Percentiles rank a stretch among this genome's conserved stretches.
phyloP scores from a whole-genome alignment of 768 basidiomycete genomes.

The Hericium erinaceus region DNA sequence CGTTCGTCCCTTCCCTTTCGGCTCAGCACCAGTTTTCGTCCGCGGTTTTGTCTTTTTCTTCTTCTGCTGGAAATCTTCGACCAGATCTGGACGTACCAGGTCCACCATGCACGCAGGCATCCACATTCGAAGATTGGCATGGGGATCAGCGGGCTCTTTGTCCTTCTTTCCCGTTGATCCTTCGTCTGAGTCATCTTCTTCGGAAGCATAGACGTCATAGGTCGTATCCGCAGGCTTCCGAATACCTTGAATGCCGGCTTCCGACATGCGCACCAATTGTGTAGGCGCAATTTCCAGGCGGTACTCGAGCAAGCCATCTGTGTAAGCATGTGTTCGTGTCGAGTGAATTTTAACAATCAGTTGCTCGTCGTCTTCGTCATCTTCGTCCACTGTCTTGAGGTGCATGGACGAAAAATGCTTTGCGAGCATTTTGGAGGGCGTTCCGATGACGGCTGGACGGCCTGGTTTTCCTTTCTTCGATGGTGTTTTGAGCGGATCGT shows the following conservation, averaged over 20 bases:
- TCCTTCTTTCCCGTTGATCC: slow-evolving; percentile 39
- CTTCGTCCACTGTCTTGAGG: slow-evolving; percentile 16
- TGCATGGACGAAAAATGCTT: slow-evolving; percentile 44
- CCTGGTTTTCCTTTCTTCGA: not conserved
- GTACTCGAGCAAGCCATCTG: slow-evolving; percentile 67
- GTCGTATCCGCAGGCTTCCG: slow-evolving; percentile 29
- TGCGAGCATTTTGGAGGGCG: slow-evolving; percentile 41
- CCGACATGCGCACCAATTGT: slow-evolving; percentile 54
- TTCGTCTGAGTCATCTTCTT: slow-evolving; percentile 42
- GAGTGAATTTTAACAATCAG: slow-evolving; percentile 63
- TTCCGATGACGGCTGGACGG: slow-evolving; percentile 22
- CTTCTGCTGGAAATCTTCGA: slow-evolving; percentile 46
- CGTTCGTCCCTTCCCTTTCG: no score
- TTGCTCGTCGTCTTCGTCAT: slow-evolving; percentile 27
- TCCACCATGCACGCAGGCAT: slow-evolving; percentile 73
- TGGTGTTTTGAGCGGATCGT: slow-evolving; percentile 14
- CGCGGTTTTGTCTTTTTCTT: slow-evolving; percentile 40
- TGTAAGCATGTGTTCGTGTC: slow-evolving; percentile 55
- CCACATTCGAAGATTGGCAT: slow-evolving; percentile 62
- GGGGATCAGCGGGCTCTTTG: slow-evolving; percentile 39
- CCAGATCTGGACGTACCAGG: slow-evolving; percentile 56
- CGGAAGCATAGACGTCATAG: slow-evolving; percentile 24
- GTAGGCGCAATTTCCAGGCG: slow-evolving; percentile 68
- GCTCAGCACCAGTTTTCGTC: slow-evolving; percentile 9
- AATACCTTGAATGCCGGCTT: slow-evolving; percentile 55